Base-by-base conservation (phyloP, 1,284 basidiomycete genomes). In the Malassezia pachydermatis region DNA sequence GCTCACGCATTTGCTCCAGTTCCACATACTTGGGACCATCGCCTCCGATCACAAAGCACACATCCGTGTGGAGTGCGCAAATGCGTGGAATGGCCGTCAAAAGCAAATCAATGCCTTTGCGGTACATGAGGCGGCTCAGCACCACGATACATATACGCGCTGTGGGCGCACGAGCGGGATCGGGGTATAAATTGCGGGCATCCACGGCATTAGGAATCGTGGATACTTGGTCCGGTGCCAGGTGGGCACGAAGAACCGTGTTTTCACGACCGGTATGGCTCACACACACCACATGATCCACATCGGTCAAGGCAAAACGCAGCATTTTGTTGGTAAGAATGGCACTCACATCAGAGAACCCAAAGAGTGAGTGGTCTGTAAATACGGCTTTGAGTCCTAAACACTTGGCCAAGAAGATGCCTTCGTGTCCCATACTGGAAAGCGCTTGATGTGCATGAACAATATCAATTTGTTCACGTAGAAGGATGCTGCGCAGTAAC, bases 191-290 rank as follows among this genome's bases (percentile, higher is more conserved):
- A 57, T 85, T 81, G 29, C 85, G 83, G 0, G 88, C 81, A 2
- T 90, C 81, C n/a, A 98, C 75, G 0, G 94, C 84, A 59, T 94
- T 96, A 0, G 94, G 94, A 20, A 98, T 92, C 28, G 67, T 66
- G 19, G 56, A 62, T 1, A 71, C 68, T 30, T 58, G 56, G 11
- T 19, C n/a, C 0, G 65, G 63, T 28, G 60, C 60, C 37, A 69
- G 37, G 28, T 84, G 78, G 0, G 85, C 88, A 13, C 94, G 78
- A 2, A 99, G 78, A 1, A 89, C 86, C 0, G 90, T 96, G 59
- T 98, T 99, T 75, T 98, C 94, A 30, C 74, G 73, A 87, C 88
- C 88, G 0, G 89, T 95, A 73, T 98, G 86, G n/a, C 87, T 90
- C 40, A 98, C 94, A 65, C 89, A 95, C 27, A 96, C 89, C 0